Base-by-base conservation (phyloP, 1,284 basidiomycete species). In the Puccinia hordei region DNA sequence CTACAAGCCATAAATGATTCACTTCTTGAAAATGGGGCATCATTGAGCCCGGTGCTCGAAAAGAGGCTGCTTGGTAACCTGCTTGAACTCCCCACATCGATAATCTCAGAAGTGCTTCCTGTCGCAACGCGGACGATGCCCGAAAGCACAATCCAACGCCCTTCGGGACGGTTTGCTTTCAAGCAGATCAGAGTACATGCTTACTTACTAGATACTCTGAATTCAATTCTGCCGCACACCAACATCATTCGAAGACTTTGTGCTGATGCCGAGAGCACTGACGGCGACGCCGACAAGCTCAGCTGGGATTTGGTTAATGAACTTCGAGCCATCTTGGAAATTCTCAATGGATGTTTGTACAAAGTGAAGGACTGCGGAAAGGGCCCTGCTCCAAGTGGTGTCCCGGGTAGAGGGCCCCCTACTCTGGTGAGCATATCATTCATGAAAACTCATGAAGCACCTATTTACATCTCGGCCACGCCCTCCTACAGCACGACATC, bases 341-440 rank as follows among this genome's bases (percentile, higher is more conserved):
- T 71, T n/a, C 27, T 71, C 13, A 49, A 30, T 17, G 68, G 46
- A 19, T 71, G 68, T 24, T 22, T 71, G 9, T 53, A 30, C 6
- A 51, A 53, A 53, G 49, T 71, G 12, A 71, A 71, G 35, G 17
- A 15, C 24, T 71, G 68, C 35, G 68, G 68, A 22, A 71, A 30
- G 24, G 68, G 46, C 2, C 68, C 68, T 9, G 10, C 46, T 12
- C 68, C 68, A 4, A 71, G 68, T 53, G 68, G 68, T 22, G 35
- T 71, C 15, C 68, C 68, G 1, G 49, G 44, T 22, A 46, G 68
- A 51, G 53, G 46, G 24, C n/a, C 46, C n/a, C 46, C 46, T 22
- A 71, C 46, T 15, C 44, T 71, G 5, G 68, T 71, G 17, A 33
- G 68, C n/a, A 2, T 19, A 12, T 35, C 13, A 6, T 41, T 41